Conservation (phyloP, 2,329 filamentous ascomycete genomes). For the Verruconis gallopava region DNA sequence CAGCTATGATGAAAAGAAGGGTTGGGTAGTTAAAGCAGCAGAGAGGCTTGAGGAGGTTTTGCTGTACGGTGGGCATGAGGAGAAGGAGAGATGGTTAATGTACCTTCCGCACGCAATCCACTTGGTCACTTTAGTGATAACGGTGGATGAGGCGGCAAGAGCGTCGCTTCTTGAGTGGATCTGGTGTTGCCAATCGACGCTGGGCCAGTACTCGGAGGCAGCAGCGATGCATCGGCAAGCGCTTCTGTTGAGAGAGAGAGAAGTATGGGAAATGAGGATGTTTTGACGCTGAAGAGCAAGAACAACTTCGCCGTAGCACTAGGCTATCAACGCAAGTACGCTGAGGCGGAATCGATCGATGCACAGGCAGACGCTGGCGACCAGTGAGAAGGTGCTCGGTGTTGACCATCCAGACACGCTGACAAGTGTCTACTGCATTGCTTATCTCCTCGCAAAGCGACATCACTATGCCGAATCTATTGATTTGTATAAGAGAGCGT, state of each 20-base stretch:
- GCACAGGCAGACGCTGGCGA: too few relatives aligned
- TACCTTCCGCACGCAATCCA: constrained; percentile 10
- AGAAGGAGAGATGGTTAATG: constrained; percentile 7
- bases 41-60: neutral
- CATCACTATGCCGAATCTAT: too few relatives aligned
- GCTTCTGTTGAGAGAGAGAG: neutral
- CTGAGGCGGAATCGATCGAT: too few relatives aligned
- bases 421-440: neutral
- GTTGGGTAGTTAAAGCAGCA: constrained; percentile 10
- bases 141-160: neutral
- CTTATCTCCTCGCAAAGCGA: neutral
- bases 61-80: constrained; percentile 5
- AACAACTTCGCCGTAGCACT: too few relatives aligned
- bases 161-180: neutral
- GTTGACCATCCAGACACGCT: neutral
- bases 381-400: too few relatives aligned
- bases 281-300: too few relatives aligned
- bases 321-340: too few relatives aligned
- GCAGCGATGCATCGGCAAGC: neutral
- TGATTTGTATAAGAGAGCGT: too few relatives aligned
- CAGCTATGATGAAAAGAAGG: constrained; percentile 11
- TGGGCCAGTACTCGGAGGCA: neutral
- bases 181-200: neutral
- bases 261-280: neutral
- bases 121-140: neutral